These are phyloP conservation scores for Pleurotus pulmonarius DNA, from an alignment of 768 basidiomycete species.

Conservation along the genomic window DNA sequence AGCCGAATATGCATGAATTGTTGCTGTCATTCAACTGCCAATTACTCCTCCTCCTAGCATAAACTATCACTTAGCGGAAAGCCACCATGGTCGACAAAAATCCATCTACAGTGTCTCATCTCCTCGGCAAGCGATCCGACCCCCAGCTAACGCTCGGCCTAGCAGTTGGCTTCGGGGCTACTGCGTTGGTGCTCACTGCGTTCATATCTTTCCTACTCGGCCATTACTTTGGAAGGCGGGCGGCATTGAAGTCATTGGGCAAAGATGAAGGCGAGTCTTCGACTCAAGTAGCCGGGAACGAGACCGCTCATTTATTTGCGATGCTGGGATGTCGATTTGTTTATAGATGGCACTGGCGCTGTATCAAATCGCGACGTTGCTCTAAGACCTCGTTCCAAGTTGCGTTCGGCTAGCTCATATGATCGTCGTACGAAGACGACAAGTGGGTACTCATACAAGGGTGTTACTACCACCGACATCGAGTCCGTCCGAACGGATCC, in stretches of 20 bases:
- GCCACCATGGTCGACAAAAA: background rate
- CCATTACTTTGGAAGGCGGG: conserved; percentile 2
- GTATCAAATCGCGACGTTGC: background rate
- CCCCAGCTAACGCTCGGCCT: background rate
- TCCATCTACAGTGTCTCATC: background rate
- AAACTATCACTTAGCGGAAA: no score
- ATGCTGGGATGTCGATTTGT: background rate
- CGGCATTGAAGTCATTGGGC: background rate
- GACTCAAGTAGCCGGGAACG: no score
- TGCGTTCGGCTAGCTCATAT: background rate
- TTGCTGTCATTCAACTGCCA: no score
- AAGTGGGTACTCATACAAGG: background rate
- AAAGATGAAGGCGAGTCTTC: background rate
- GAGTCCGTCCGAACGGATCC: background rate
- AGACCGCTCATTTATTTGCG: no score
- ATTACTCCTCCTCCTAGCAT: no score
- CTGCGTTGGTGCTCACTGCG: conserved; percentile 1
- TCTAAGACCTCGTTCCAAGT: background rate
- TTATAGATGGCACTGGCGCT: background rate
- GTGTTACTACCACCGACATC: background rate
- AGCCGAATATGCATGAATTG: no score
- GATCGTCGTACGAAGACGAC: background rate
- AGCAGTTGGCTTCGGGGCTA: conserved; percentile 1
- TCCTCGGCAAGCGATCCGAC: background rate
- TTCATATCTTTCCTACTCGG: conserved; percentile 1